phyloP scores from a whole-genome alignment of 1,284 basidiomycete genomes.

The Trichosporon coremiiforme region DNA sequence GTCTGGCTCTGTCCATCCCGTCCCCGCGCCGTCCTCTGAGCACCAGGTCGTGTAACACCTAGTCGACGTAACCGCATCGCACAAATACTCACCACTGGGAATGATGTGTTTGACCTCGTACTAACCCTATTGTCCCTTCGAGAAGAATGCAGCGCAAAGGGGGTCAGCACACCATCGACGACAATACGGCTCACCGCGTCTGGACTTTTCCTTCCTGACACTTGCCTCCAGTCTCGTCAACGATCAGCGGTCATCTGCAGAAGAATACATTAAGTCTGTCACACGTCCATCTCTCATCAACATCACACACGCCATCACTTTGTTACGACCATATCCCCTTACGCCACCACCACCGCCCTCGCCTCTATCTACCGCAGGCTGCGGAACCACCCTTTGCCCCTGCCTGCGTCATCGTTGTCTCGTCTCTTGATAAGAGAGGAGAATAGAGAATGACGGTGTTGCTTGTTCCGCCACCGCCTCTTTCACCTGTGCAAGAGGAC shows the following conservation, averaged over 20 bases:
- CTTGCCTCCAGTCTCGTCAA: not conserved
- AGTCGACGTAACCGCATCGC: slow-evolving; percentile 2
- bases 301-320: slow-evolving; percentile 6
- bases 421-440: not conserved
- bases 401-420: slow-evolving; percentile 1
- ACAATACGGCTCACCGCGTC: slow-evolving; percentile 6
- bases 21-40: not conserved
- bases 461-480: slow-evolving; percentile 7
- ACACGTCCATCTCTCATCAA: not conserved
- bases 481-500: not conserved
- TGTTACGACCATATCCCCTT: not conserved
- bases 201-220: not conserved
- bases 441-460: not conserved
- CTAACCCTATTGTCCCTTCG: not conserved
- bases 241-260: not conserved
- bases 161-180: not conserved
- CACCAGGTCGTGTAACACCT: not conserved
- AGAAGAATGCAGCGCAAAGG: not conserved
- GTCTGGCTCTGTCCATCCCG: not conserved
- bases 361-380: not conserved
- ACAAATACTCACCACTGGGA: not conserved
- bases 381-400: not conserved
- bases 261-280: slow-evolving; percentile 7
- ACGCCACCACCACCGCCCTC: slow-evolving; percentile 3
- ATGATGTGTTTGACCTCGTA: slow-evolving; percentile 11